phyloP scores from a whole-genome alignment of 2,329 filamentous ascomycete species.

The Epichloe scottii region DNA sequence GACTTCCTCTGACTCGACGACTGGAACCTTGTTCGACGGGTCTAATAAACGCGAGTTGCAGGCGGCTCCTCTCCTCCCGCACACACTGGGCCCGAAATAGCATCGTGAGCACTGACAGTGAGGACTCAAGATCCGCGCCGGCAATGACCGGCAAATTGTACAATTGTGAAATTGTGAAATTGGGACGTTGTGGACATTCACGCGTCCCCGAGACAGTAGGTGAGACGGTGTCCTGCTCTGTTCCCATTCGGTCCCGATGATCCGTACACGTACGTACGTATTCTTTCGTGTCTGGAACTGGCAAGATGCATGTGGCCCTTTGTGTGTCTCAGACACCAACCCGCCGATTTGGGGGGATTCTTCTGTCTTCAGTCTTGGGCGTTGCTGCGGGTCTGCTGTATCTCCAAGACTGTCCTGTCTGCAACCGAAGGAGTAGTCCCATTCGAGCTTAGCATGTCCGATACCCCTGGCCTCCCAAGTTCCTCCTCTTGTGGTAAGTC shows the following conservation, averaged over 20 bases:
- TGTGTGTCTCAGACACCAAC: not conserved
- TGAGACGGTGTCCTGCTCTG: not conserved
- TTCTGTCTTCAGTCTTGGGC: not conserved
- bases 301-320: not conserved
- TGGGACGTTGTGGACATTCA: not conserved
- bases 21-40: too few species aligned
- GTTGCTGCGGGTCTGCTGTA: too few species aligned
- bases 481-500: not conserved
- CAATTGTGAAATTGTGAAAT: too few species aligned
- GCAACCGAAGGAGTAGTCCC: not conserved
- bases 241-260: not conserved
- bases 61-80: too few species aligned
- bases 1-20: too few species aligned
- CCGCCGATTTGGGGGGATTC: not conserved
- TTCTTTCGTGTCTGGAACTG: not conserved
- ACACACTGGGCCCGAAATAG: slow-evolving; percentile 1
- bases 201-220: not conserved
- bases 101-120: not conserved
- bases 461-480: slow-evolving; percentile 8
- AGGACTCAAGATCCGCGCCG: too few species aligned
- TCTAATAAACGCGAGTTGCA: too few species aligned
- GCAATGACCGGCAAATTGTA: too few species aligned
- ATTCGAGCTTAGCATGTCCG: slow-evolving; percentile 9
- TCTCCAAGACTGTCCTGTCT: too few species aligned
- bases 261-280: too few species aligned